Conservation (phyloP, 1,284 basidiomycete genomes). For the Lentinula novae-zelandiae region DNA sequence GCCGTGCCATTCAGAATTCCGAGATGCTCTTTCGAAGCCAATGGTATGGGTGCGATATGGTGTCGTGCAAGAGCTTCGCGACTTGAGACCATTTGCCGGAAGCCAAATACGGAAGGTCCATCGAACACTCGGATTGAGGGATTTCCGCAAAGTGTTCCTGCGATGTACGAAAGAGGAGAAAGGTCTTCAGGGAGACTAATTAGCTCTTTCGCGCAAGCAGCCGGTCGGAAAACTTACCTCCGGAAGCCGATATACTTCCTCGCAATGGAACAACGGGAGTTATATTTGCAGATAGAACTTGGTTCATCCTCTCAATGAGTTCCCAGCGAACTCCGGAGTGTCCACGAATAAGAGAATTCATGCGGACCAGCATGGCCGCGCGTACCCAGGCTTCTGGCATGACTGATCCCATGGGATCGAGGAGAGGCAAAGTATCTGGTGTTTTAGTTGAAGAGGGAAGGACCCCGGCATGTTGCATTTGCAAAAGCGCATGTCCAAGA, state of each 20-base stretch:
- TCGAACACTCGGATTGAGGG: conserved; percentile 76
- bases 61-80: conserved; percentile 65
- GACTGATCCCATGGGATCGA: conserved; percentile 62
- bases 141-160: conserved; percentile 75
- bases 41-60: conserved; percentile 62
- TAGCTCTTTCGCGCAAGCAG: conserved; percentile 8
- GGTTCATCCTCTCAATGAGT: conserved; percentile 76
- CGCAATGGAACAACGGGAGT: conserved; percentile 83
- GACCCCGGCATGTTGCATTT: conserved; percentile 76
- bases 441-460: conserved; percentile 46
- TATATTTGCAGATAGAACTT: conserved; percentile 69
- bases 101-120: conserved; percentile 47
- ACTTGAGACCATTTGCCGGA: conserved; percentile 57
- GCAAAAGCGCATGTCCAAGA: conserved; percentile 74
- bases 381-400: conserved; percentile 94
- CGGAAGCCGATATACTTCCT: conserved; percentile 80
- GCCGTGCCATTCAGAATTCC: conserved; percentile 81
- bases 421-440: conserved; percentile 52
- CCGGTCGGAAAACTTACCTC: conserved; percentile 44
- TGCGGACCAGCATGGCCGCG: conserved; percentile 74
- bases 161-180: conserved; percentile 81
- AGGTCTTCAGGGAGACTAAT: conserved; percentile 44
- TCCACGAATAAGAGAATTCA: conserved; percentile 81
- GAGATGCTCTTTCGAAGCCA: conserved; percentile 81
- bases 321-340: conserved; percentile 85